Base-by-base conservation (phyloP, 305 asterid genomes). In the Plantago lanceolata region DNA sequence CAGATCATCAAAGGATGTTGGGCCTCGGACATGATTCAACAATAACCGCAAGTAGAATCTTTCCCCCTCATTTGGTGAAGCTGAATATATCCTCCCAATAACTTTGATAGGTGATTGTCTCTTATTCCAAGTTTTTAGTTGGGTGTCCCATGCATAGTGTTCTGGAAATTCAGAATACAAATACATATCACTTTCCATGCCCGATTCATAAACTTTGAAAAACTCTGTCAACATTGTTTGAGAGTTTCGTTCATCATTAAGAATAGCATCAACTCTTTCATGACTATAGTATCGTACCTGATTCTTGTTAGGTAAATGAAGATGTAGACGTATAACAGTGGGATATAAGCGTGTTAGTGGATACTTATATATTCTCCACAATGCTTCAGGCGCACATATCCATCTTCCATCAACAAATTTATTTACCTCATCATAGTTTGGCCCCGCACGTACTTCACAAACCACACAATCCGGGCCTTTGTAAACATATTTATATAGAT, bases 251-350 rank as follows among this genome's bases (percentile, higher is more conserved):
- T 40, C 64, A 44, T 59, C 35, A 37, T 0, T 13, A 1, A 54
- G 35, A 1, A 54, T 15, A 21, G 21, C 57, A 0, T 3, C 18
- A 43, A 37, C 19, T 17, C 50, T 59, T 37, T 58, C 48, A 19
- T 17, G 21, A 60, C 54, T 60, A 28, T 35, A 19, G 15, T 19
- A 60, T 5, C 26, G 54, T 14, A 60, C 65, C 2, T 61, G 45
- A 5, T 61, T 55, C 43, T 5, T 61, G 21, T 45, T 61, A 5
- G 64, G 64, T 3, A 59, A 31, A 20, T 43, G 53, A 19, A 59
- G n/a, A 17, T 59, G 35, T 37, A 43, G 45, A 8, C 57, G 31
- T 3, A 51, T 28, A 51, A 51, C 57, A 3, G 57, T 15, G 0
- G 57, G 57, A 20, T 51, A 51, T 51, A 51, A 15, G 18, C 57